phyloP scores from a whole-genome alignment of 129 eudicot species.

The Helianthus annuus region HanXRQr2.0-SUNRISE NC_035435.2:149199292-149199791 shows the following conservation, averaged over 20 bases:
- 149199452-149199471: neutral
- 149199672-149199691: constrained; percentile 11
- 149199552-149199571: neutral
- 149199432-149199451: constrained; percentile 2
- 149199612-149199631: neutral
- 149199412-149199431: neutral
- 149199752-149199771: constrained; percentile 7
- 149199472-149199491: constrained; percentile 1
- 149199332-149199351: neutral
- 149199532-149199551: neutral
- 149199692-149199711: constrained; percentile 13
- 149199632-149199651: constrained; percentile 15
- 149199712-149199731: neutral
- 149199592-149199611: neutral
- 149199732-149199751: constrained; percentile 18
- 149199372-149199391: neutral
- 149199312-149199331: neutral
- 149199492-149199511: neutral
- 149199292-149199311: neutral
- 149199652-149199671: constrained; percentile 9
- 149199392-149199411: neutral
- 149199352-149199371: neutral
- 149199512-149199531: neutral
- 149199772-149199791: constrained; percentile 24
- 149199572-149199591: neutral